phyloP scores from a whole-genome alignment of 495 filamentous ascomycete genomes.

The Penicillium ucsense region DNA sequence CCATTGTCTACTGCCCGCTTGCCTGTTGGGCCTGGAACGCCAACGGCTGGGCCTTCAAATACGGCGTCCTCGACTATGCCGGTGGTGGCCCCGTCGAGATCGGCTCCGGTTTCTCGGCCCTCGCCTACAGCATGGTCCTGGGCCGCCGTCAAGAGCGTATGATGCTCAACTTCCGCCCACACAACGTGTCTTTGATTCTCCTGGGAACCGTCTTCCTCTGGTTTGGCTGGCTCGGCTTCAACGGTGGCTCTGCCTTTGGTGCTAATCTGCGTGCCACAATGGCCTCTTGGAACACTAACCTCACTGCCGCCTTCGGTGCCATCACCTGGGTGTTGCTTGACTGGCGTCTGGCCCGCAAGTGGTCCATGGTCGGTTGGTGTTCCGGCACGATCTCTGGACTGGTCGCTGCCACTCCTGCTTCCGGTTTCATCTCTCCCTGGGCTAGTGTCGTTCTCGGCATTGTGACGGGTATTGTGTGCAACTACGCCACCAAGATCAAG shows the following conservation, averaged over 20 bases:
- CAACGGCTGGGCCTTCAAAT: constrained; percentile 87
- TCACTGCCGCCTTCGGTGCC: constrained; percentile 81
- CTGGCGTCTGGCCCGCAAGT: constrained; percentile 90
- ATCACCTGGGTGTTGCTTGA: constrained; percentile 90
- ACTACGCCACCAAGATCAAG: constrained; percentile 95
- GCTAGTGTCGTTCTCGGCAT: constrained; percentile 78
- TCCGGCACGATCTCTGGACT: constrained; percentile 86
- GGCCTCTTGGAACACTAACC: constrained; percentile 95
- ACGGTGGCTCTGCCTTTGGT: constrained; percentile 94
- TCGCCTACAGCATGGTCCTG: constrained; percentile 92
- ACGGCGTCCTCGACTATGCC: constrained; percentile 92
- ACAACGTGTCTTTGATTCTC: constrained; percentile 96
- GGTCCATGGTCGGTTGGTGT: constrained; percentile 99
- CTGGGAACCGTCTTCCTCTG: constrained; percentile 92
- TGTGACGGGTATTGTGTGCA: constrained; percentile 75
- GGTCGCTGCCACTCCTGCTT: constrained; percentile 85
- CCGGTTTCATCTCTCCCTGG: constrained; percentile 84
- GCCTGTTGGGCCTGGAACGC: constrained; percentile 93
- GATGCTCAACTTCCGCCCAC: constrained; percentile 92
- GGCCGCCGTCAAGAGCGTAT: constrained; percentile 97
- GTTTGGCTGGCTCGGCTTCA: constrained; percentile 99
- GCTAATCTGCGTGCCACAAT: constrained; percentile 90
- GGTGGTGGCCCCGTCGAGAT: constrained; percentile 98
- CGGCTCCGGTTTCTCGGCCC: constrained; percentile 79
- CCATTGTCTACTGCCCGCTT: constrained; percentile 92